These are phyloP conservation scores for Carex arenaria DNA, from an alignment of 202 grass and related monocot genomes.

Conservation along the genomic window DNA sequence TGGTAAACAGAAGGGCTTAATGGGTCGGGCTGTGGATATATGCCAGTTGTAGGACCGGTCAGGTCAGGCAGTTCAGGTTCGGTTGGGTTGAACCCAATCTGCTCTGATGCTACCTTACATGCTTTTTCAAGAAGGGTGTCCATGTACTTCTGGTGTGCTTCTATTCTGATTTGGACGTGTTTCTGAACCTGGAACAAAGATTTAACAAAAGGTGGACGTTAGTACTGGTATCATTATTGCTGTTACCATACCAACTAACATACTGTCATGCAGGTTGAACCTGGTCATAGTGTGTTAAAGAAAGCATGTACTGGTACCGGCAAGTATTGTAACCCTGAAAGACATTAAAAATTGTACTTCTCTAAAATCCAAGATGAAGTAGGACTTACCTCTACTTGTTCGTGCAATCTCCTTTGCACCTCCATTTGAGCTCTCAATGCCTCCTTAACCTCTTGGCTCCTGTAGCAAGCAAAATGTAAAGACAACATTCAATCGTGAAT, in stretches of 20 bases:
- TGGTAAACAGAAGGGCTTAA: slow-evolving; percentile 72
- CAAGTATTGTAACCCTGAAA: background rate
- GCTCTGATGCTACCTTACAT: slow-evolving; percentile 88
- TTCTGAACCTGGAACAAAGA: slow-evolving; percentile 65
- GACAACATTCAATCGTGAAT: background rate
- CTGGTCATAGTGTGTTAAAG: background rate
- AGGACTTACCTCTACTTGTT: slow-evolving; percentile 90
- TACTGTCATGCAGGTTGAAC: background rate
- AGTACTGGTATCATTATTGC: background rate
- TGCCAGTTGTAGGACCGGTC: slow-evolving; percentile 26
- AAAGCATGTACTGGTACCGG: background rate
- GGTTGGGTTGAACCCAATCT: slow-evolving; percentile 56
- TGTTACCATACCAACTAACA: background rate
- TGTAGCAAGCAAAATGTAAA: slow-evolving; percentile 26
- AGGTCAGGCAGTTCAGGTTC: slow-evolving; percentile 46
- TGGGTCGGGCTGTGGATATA: slow-evolving; percentile 42
- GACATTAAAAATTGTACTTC: background rate
- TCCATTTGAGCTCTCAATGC: slow-evolving; percentile 97
- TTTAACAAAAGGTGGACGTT: background rate
- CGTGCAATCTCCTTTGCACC: slow-evolving; percentile 89
- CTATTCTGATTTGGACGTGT: slow-evolving; percentile 89
- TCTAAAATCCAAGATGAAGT: background rate
- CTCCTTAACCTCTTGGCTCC: slow-evolving; percentile 94
- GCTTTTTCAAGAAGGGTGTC: slow-evolving; percentile 76
- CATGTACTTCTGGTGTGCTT: slow-evolving; percentile 89